Conservation (phyloP, 176 grass and related monocot species). For the Avena atlantica region DNA sequence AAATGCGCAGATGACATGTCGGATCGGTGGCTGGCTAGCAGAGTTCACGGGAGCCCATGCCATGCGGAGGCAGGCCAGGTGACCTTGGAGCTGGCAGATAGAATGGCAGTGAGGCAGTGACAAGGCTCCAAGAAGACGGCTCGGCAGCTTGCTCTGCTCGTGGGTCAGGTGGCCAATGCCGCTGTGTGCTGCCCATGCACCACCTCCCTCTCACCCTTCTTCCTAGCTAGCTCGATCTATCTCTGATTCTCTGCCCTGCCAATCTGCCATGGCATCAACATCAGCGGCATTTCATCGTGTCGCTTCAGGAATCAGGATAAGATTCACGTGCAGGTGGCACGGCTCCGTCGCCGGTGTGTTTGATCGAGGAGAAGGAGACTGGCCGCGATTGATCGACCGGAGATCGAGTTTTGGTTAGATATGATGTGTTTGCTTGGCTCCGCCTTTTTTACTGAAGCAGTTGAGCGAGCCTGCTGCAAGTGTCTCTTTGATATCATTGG, state of each 20-base stretch:
- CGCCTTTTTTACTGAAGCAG: too few species aligned
- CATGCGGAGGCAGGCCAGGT: slow-evolving; percentile 36
- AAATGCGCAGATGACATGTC: background rate
- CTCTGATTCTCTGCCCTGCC: background rate
- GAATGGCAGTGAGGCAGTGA: slow-evolving; percentile 16
- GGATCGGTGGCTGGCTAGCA: background rate
- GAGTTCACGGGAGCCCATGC: slow-evolving; percentile 2
- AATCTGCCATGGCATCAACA: slow-evolving; percentile 3
- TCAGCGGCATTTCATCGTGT: background rate
- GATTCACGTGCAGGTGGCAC: background rate
- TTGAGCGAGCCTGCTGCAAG: too few species aligned
- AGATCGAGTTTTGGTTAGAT: background rate
- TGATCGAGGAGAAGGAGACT: too few species aligned
- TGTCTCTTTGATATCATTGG: too few species aligned
- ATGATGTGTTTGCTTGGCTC: background rate
- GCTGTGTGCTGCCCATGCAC: slow-evolving; percentile 12
- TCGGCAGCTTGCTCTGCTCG: slow-evolving; percentile 26
- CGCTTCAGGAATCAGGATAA: background rate
- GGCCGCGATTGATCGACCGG: background rate
- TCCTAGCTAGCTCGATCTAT: background rate
- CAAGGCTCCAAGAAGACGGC: slow-evolving; percentile 32
- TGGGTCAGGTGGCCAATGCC: slow-evolving; percentile 8
- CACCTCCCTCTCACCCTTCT: background rate
- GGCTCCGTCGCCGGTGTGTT: background rate
- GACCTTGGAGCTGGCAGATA: slow-evolving; percentile 40